These are phyloP conservation scores for Xylariales sp. DNA, from an alignment of 2,329 filamentous ascomycete species.

Conservation along the genomic window DNA sequence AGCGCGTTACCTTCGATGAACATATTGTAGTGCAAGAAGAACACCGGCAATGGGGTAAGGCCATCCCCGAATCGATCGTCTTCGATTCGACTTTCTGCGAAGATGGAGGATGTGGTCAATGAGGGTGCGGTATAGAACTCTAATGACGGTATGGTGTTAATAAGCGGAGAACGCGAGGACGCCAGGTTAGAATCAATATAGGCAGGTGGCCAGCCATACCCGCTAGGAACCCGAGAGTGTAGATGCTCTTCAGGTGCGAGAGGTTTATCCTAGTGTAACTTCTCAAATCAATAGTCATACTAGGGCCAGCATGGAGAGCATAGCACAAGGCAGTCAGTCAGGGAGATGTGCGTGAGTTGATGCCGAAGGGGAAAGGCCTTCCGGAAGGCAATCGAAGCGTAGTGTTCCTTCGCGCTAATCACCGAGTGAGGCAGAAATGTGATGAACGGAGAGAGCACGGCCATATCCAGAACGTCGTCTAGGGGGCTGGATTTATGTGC, in stretches of 20 bases:
- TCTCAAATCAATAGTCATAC: slow-evolving; percentile 19
- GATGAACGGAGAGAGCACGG: slow-evolving; percentile 22
- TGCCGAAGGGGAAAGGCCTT: slow-evolving; percentile 14
- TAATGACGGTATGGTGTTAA: neutral
- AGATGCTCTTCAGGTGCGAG: slow-evolving; percentile 17
- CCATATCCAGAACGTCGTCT: slow-evolving; percentile 26
- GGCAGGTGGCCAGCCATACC: slow-evolving; percentile 21
- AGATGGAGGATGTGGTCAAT: neutral
- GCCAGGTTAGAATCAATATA: slow-evolving; percentile 16
- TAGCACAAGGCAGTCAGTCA: neutral
- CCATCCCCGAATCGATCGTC: neutral
- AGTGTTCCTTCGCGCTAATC: slow-evolving; percentile 21
- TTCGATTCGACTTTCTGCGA: neutral
- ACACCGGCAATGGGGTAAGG: neutral
- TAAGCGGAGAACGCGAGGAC: slow-evolving; percentile 9
- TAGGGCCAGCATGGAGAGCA: slow-evolving; percentile 12
- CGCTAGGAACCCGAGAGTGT: slow-evolving; percentile 22
- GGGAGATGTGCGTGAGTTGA: neutral
- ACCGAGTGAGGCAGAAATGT: slow-evolving; percentile 20
- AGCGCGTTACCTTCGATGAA: neutral
- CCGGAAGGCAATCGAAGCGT: slow-evolving; percentile 25
- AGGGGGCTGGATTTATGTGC: slow-evolving; percentile 18
- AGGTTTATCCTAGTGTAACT: slow-evolving; percentile 17
- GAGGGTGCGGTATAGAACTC: neutral
- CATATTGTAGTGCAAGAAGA: neutral